phyloP scores from a whole-genome alignment of 805 yeast genomes.

The Lipomyces kockii region DNA sequence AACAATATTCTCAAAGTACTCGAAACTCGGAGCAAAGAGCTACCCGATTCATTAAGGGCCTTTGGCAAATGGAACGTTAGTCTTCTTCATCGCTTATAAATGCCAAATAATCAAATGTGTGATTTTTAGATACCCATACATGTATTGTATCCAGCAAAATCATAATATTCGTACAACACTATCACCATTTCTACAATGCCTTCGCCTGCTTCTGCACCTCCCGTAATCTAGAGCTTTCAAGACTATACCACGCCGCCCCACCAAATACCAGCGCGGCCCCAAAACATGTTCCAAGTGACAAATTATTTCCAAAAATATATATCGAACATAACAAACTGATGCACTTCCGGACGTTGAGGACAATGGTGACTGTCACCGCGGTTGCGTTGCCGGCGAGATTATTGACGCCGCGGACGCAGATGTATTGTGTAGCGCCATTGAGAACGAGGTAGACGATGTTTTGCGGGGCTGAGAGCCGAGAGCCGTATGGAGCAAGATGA shows the following conservation, averaged over 20 bases:
- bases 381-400: conserved; percentile 59
- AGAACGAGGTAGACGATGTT: conserved; percentile 43
- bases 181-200: conserved; percentile 1
- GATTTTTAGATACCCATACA: background rate
- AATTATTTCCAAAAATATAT: conserved; percentile 54
- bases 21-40: conserved; percentile 38
- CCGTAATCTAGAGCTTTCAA: conserved; percentile 31
- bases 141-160: background rate
- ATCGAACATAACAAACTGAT: conserved; percentile 63
- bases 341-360: conserved; percentile 65
- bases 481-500: background rate
- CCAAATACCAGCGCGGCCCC: conserved; percentile 60
- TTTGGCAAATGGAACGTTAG: conserved; percentile 45
- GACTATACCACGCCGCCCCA: conserved; percentile 58
- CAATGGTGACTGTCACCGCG: conserved; percentile 68
- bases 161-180: background rate
- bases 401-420: conserved; percentile 73
- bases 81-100: conserved; percentile 35
- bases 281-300: conserved; percentile 48
- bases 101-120: background rate
- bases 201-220: conserved; percentile 21
- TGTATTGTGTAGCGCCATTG: conserved; percentile 59
- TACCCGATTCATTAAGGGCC: conserved; percentile 46
- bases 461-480: conserved; percentile 37
- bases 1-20: conserved; percentile 44